phyloP scores from a whole-genome alignment of 2,329 filamentous ascomycete genomes.

The Arthroderma sp. region DNA sequence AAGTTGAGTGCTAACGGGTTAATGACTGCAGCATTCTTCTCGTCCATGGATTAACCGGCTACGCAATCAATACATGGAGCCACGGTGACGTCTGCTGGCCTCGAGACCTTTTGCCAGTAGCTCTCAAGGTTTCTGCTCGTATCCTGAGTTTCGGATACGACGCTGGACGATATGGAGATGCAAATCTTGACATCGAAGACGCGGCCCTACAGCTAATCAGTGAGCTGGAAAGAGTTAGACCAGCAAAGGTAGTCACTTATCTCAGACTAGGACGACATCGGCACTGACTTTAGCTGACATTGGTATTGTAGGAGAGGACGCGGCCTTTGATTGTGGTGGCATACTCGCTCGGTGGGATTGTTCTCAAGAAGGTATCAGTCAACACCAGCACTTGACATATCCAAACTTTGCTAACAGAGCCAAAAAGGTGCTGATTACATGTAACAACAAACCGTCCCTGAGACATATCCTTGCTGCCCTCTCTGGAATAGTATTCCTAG shows the following conservation, averaged over 20 bases:
- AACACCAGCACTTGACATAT: not conserved
- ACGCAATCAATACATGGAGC: slow-evolving; percentile 7
- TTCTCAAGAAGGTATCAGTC: not conserved
- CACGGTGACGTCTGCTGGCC: slow-evolving; percentile 4
- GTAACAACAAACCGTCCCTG: slow-evolving; percentile 2
- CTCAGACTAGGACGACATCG: not conserved
- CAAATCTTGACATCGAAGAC: slow-evolving; percentile 6
- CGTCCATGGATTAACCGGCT: not conserved
- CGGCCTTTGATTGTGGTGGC: slow-evolving; percentile 4
- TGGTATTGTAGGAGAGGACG: not conserved
- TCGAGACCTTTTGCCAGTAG: not conserved
- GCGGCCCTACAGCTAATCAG: not conserved
- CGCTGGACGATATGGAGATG: not conserved
- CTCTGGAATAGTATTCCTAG: slow-evolving; percentile 5
- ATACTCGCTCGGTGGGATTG: slow-evolving; percentile 5
- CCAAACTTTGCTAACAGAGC: not conserved
- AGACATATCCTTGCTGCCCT: not conserved
- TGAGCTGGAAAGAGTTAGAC: not conserved
- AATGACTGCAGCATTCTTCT: slow-evolving; percentile 2
- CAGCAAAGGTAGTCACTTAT: not conserved
- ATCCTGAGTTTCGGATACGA: slow-evolving; percentile 5
- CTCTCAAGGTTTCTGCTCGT: not conserved
- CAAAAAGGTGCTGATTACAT: not conserved
- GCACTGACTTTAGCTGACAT: not conserved
- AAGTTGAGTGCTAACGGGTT: not conserved